Evolutionary conservation across 106 monocot species (phyloP), one percentile per base, ranked within the genome.

Genomic region (Gastrodia elata): DNA sequence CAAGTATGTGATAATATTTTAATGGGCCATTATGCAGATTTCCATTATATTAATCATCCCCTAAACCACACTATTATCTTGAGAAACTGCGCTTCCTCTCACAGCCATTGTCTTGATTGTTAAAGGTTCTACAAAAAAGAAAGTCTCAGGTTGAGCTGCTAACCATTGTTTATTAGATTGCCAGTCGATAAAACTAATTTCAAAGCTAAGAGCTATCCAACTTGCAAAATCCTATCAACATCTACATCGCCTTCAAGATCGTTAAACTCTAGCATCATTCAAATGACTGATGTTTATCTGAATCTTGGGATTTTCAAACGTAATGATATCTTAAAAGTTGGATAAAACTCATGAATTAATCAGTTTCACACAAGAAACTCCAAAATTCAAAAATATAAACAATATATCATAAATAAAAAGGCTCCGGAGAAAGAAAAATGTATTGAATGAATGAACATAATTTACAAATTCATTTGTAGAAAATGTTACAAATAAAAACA

Each of bases 221-320:
- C 41, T 41, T 41, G 13, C 10, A 41, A 13, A 41, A 41, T 13
- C 13, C 41, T 3, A 41, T 41, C 41, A 41, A 13, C 41, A 41
- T 41, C 41, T 8, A 26, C 6, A 26, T 58, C 25, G 27, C 5
- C 57, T 26, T 58, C 2, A 58, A 58, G 8, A 26, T 5, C 5
- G 8, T 6, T 14, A 46, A 46, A n/a, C 52, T 52, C 52, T 22
- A n/a, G 22, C 22, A 52, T 52, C 22, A n/a, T 52, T 22, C 52
- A 52, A 52, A 52, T 52, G 52, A 52, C 52, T 52, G 22, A 52
- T 52, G n/a, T n/a, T 59, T 30, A n/a, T 61, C 61, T 61, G 15
- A 61, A 61, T 30, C 11, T 14, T 61, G 14, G 32, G 2, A 30
- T 61, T 32, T 61, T 32, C 10, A 32, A 32, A 1, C 14, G 11